These are phyloP conservation scores for Alternaria angustiovoidea DNA, from an alignment of 2,329 filamentous ascomycete genomes.

Conservation along the genomic window DNA sequence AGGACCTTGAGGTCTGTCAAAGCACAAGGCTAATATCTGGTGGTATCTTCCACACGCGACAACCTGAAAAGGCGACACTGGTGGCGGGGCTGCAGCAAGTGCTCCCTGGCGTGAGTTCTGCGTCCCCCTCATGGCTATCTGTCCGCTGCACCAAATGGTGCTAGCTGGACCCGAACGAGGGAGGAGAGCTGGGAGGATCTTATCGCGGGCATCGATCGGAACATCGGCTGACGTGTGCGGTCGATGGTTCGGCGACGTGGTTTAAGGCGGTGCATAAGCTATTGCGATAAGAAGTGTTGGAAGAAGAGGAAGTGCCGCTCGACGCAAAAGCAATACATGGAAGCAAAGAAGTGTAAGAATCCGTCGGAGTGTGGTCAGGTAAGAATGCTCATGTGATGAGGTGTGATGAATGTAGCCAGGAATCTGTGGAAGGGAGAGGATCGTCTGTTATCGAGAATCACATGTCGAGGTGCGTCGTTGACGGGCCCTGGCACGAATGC, in stretches of 20 bases:
- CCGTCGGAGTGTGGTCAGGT: not conserved
- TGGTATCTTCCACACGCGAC: slow-evolving; percentile 38
- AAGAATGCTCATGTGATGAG: not conserved
- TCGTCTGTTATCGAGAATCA: slow-evolving; percentile 2
- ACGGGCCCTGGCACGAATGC: slow-evolving; percentile 16
- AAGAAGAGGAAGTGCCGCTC: not conserved
- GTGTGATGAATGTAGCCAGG: slow-evolving; percentile 1
- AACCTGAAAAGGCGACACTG: slow-evolving; percentile 37
- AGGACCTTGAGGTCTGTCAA: slow-evolving; percentile 36
- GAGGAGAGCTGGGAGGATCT: not conserved
- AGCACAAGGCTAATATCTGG: slow-evolving; percentile 33
- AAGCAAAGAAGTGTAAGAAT: slow-evolving; percentile 3
- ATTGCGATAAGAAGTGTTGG: not conserved
- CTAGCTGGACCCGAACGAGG: slow-evolving; percentile 5
- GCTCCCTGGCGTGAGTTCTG: slow-evolving; percentile 29
- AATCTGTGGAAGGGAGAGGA: not conserved
- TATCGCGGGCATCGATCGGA: slow-evolving; percentile 10
- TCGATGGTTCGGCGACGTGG: not conserved
- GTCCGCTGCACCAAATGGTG: slow-evolving; percentile 17
- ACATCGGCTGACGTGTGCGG: not conserved
- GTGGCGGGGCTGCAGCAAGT: slow-evolving; percentile 30
- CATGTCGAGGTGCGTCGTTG: slow-evolving; percentile 7
- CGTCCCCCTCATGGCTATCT: slow-evolving; percentile 19
- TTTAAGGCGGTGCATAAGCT: not conserved
- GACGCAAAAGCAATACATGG: not conserved